Evolutionary conservation across 148 eudicot species (phyloP), one percentile per base, ranked within the genome.

Genomic region (Rhododendron molle): DNA sequence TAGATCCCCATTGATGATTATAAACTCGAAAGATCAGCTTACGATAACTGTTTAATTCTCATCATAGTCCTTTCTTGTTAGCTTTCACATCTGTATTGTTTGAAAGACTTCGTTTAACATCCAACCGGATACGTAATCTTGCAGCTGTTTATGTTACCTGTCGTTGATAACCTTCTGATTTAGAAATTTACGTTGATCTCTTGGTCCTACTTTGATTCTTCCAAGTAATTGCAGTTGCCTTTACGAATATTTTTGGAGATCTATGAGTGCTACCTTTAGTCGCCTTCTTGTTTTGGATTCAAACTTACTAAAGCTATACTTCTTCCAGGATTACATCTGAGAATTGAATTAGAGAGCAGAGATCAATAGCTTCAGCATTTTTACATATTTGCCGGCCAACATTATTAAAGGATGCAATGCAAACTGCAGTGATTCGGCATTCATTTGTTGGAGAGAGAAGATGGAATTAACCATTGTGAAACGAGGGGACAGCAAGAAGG

Each of bases 401-500:
- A 15, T 26, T 28, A 67, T 32, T 21, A 15, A 36, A 79, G 76
- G 49, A 71, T 26, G 56, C 18, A 13, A 76, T 76, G 83, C 34
- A 34, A 78, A 62, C 32, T 10, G 40, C 44, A 44, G 62, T 43
- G 21, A 47, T 65, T 44, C 8, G 3, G 10, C 49, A 18, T 38
- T 50, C 36, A 49, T 52, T 73, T 62, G 18, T 38, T 60, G 38
- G 47, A 62, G 77, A 67, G 54, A 81, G 49, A 84, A 74, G 46
- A 87, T 89, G 90, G 86, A 87, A 78, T 85, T 54, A 36, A 49
- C 30, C 16, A 44, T 82, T 78, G 32, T 83, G 62, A 47, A 81
- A 81, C 43, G 71, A 8, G 84, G 58, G 16, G 81, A 67, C 47
- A 50, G 67, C 47, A 58, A 69, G 62, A 78, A 87, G 69, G 74